Evolutionary conservation across 1,284 basidiomycete genomes (phyloP).

Genomic region (Pascua sp.): DNA sequence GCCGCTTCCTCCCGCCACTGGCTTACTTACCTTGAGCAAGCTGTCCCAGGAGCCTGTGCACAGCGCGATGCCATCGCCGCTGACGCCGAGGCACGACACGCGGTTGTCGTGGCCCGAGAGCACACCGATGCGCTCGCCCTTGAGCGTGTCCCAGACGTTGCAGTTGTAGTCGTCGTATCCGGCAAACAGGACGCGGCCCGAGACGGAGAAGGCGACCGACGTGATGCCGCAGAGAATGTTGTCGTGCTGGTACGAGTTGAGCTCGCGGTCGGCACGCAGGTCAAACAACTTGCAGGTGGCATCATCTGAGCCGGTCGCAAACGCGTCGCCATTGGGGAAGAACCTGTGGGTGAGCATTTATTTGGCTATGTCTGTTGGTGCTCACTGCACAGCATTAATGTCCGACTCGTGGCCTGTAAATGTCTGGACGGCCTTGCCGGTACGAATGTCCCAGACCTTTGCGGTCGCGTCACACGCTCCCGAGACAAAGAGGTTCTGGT

Average conservation of each 20-base stretch:
- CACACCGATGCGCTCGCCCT: slow-evolving; percentile 95
- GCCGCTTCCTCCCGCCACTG: too few species aligned
- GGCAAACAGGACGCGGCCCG: slow-evolving; percentile 93
- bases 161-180: slow-evolving; percentile 99
- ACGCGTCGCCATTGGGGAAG: slow-evolving; percentile 98
- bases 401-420: slow-evolving; percentile 99
- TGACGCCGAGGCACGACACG: slow-evolving; percentile 93
- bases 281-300: slow-evolving; percentile 97
- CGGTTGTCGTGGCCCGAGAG: slow-evolving; percentile 96
- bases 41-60: slow-evolving; percentile 99
- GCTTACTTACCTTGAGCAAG: slow-evolving; percentile 69
- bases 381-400: slow-evolving; percentile 96
- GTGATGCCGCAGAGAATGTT: slow-evolving; percentile 99
- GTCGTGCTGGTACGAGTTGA: slow-evolving; percentile 95
- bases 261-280: slow-evolving; percentile 91
- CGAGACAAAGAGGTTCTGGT: slow-evolving; percentile 93
- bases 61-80: slow-evolving; percentile 92
- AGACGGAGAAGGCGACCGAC: slow-evolving; percentile 95
- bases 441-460: slow-evolving; percentile 98
- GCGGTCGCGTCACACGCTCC: slow-evolving; percentile 97
- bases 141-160: slow-evolving; percentile 99
- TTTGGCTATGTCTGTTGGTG: slow-evolving; percentile 21
- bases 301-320: slow-evolving; percentile 98
- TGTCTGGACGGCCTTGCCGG: slow-evolving; percentile 93
- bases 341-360: slow-evolving; percentile 59